Evolutionary conservation across 805 yeast genomes (phyloP), one percentile per base, ranked within the genome.

Genomic region (Nakazawaea populi): DNA sequence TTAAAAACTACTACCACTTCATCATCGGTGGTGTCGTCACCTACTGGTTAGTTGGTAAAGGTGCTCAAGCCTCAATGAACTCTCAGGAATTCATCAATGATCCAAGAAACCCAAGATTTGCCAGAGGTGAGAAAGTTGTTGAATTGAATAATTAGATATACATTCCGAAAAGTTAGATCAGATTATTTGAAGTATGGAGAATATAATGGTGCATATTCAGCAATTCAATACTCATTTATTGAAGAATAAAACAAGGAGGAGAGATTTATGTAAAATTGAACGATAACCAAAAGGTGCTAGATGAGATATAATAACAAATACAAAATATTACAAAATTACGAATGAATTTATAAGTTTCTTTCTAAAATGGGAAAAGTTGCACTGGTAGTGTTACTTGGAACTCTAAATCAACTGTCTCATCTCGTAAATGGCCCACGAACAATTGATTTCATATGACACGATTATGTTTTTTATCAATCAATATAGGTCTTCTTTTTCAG

Each of bases 101-200:
- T 74, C 96, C 97, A 76, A 87, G 96, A 80, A 89, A 89, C 78
- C 97, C 97, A 72, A 85, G 95, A 76, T 87, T 88, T 68, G 75
- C 76, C 58, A 72, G 72, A 60, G 82, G 81, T 64, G 82, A 74
- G 62, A 76, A 76, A 49, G 52, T 56, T 42, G 44, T 52, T 35
- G 56, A 53, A 44, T 37, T 53, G 30, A 46, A 48, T 9, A 27
- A 48, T 18, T 41, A 38, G 18, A 30, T 6, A 12, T 6, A 29
- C 14, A 42, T 14, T 29, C 28, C 14, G 45, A 42, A 31, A 11
- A 42, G 4, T 7, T 2, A 37, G 10, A 37, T 10, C n/a, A 12
- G n/a, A 37, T 37, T 8, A 24, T 18, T 28, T 24, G 11, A 24
- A 40, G 18, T 8, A 34, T 34, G 12, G 9, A 3, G n/a, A n/a